These are phyloP conservation scores for Salix purpurea DNA, from an alignment of 345 rosid species.

Conservation along the genomic window DNA sequence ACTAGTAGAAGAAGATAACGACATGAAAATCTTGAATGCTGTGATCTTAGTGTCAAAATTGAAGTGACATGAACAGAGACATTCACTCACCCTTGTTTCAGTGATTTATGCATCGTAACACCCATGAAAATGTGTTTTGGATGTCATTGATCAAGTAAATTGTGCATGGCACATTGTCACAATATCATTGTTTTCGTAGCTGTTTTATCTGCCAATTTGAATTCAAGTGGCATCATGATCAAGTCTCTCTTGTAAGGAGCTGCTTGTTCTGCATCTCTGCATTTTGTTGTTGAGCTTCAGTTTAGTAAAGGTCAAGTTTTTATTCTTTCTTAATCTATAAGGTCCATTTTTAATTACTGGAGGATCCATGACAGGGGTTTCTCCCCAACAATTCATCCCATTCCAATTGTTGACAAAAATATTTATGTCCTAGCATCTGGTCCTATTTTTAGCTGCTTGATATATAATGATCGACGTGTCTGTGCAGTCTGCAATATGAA, in stretches of 20 bases:
- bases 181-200: not conserved
- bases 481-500: constrained; percentile 5
- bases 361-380: not conserved
- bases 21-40: not conserved
- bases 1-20: not conserved
- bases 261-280: not conserved
- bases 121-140: not conserved
- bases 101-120: not conserved
- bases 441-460: not conserved
- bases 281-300: not conserved
- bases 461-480: not conserved
- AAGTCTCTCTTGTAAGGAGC: not conserved
- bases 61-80: not conserved
- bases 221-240: not conserved
- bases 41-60: not conserved
- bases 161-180: not conserved
- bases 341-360: not conserved
- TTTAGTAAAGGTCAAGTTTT: not conserved
- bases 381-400: not conserved
- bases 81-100: not conserved
- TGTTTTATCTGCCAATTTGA: not conserved
- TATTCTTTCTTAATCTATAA: not conserved
- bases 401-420: not conserved
- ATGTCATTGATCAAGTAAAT: not conserved
- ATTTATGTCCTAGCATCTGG: not conserved